Percentiles rank a stretch among this genome's conserved stretches.
Evolutionary conservation across 257 asterid species (phyloP).

Genomic region (Jacaranda copaia): DNA sequence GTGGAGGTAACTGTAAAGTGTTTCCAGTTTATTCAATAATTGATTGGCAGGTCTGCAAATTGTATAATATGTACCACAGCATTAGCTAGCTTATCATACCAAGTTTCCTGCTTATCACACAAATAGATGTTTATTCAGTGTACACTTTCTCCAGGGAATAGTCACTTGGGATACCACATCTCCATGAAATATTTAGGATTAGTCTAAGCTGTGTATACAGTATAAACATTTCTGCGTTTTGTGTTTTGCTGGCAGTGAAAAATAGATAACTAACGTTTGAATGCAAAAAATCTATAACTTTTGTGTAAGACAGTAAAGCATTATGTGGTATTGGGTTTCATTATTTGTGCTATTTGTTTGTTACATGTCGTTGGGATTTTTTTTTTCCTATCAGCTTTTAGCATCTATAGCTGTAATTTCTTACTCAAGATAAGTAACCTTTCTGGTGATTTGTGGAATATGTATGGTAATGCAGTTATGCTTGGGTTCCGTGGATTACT

Average conservation of each 20-base stretch:
- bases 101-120: neutral
- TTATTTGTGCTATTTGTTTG: neutral
- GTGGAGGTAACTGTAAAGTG: neutral
- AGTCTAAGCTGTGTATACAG: neutral
- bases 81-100: neutral
- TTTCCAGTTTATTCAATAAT: constrained; percentile 5
- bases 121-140: neutral
- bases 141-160: too few relatives aligned
- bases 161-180: neutral
- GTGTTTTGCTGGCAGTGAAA: neutral
- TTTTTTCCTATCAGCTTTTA: neutral
- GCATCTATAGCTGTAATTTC: neutral
- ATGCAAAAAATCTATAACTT: neutral
- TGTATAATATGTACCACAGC: neutral
- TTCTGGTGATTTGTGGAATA: too few relatives aligned
- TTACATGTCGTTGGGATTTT: neutral
- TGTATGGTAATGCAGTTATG: too few relatives aligned
- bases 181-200: neutral
- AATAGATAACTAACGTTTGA: neutral
- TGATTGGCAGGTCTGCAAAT: constrained; percentile 15
- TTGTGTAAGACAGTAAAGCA: neutral
- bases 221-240: neutral
- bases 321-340: neutral
- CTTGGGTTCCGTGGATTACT: constrained; percentile 17
- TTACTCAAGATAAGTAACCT: too few relatives aligned